These are phyloP conservation scores for Candida loeiensis DNA, from an alignment of 805 yeast genomes.

Conservation along the genomic window DNA sequence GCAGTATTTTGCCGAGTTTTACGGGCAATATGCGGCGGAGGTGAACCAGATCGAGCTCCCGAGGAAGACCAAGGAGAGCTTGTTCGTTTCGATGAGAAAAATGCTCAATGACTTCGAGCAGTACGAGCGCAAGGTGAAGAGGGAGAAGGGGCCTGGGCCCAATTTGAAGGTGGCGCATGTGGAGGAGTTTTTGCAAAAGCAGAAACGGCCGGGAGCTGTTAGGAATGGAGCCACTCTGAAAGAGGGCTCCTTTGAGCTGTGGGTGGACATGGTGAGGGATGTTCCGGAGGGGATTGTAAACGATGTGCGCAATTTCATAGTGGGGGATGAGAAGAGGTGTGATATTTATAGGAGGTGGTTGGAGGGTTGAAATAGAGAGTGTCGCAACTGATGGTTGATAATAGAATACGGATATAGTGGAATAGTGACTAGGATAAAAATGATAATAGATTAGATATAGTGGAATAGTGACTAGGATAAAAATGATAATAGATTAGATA, in stretches of 20 bases:
- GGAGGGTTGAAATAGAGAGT: background rate
- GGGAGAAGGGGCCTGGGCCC: constrained; percentile 3
- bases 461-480: too few relatives aligned
- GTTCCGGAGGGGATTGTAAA: constrained; percentile 17
- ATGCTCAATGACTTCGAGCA: constrained; percentile 26
- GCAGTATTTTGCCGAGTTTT: constrained; percentile 26
- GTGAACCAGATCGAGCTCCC: constrained; percentile 14
- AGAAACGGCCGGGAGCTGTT: background rate
- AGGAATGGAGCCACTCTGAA: constrained; percentile 3
- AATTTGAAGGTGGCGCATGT: constrained; percentile 32
- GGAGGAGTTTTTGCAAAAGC: constrained; percentile 17
- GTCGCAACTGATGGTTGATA: too few relatives aligned
- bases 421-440: background rate
- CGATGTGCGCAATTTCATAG: constrained; percentile 31
- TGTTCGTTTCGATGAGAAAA: constrained; percentile 26
- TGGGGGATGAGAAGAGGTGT: constrained; percentile 39
- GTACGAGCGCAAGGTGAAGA: constrained; percentile 26
- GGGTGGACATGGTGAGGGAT: constrained; percentile 4
- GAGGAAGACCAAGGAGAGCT: constrained; percentile 18
- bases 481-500: too few relatives aligned
- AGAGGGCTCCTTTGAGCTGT: constrained; percentile 2
- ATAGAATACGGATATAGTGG: background rate
- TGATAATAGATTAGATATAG: background rate
- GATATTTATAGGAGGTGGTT: constrained; percentile 19
- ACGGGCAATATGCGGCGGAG: constrained; percentile 14